phyloP scores from a whole-genome alignment of 441 rosid species.

The Hura crepitans region DNA sequence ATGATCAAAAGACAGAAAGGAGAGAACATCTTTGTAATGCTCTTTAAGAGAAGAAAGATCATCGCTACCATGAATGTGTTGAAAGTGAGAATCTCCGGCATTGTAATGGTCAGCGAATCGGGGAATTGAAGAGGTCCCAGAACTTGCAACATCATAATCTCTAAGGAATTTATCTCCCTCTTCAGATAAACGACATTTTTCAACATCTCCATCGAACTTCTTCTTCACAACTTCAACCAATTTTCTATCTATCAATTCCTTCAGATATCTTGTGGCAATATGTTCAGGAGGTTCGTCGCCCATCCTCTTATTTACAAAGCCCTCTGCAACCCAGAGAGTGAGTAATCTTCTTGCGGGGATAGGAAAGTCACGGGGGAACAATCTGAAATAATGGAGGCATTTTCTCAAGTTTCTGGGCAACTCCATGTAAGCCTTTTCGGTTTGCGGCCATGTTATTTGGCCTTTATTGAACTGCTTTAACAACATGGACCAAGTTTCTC shows the following conservation, averaged over 20 bases:
- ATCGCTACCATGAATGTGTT: constrained; percentile 1
- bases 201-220: constrained; percentile 4
- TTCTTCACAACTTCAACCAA: background rate
- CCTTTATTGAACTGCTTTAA: no score
- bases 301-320: background rate
- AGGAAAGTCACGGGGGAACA: background rate
- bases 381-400: constrained; percentile 10
- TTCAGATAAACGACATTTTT: background rate
- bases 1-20: constrained; percentile 3
- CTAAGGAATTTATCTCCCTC: constrained; percentile 2
- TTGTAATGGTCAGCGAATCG: background rate
- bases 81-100: background rate
- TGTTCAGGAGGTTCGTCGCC: no score
- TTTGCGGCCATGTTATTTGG: no score
- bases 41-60: background rate
- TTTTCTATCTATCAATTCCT: background rate
- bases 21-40: background rate
- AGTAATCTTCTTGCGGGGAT: constrained; percentile 8
- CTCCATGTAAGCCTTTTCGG: no score
- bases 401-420: background rate
- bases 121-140: no score
- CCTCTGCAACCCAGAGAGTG: background rate
- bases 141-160: background rate
- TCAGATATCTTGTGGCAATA: background rate
- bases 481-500: no score